Evolutionary conservation across 192 early-diverging fungal species (phyloP).

Genomic region (Backusella sp.): DNA sequence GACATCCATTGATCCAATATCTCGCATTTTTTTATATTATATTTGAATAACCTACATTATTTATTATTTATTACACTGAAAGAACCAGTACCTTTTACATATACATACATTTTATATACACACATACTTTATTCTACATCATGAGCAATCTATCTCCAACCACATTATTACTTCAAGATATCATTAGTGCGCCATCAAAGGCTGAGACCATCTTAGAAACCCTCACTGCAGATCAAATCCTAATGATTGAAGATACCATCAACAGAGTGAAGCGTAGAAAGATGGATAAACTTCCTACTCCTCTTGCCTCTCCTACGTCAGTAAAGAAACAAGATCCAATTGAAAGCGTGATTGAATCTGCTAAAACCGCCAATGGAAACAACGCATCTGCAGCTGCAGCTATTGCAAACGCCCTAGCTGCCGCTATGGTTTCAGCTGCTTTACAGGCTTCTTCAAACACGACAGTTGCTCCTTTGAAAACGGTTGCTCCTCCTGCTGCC

Average conservation of each 20-base stretch:
- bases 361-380: neutral
- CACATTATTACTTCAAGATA: constrained; percentile 24
- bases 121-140: constrained; percentile 1
- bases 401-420: constrained; percentile 22
- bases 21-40: constrained; percentile 8
- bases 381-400: constrained; percentile 5
- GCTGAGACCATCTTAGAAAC: constrained; percentile 19
- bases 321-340: constrained; percentile 9
- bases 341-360: constrained; percentile 5
- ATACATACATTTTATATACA: neutral
- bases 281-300: constrained; percentile 14
- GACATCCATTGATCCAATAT: constrained; percentile 16
- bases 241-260: constrained; percentile 21
- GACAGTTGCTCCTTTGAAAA: constrained; percentile 7
- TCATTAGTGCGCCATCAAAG: constrained; percentile 28
- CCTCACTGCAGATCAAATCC: constrained; percentile 24
- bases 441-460: neutral
- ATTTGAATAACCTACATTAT: neutral
- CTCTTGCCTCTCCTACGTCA: neutral
- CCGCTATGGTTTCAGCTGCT: constrained; percentile 12
- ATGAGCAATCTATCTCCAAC: constrained; percentile 13
- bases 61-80: neutral
- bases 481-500: neutral
- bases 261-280: constrained; percentile 26
- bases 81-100: neutral